These are phyloP conservation scores for Fusarium subglutinans DNA, from an alignment of 2,329 filamentous ascomycete species.

Conservation along the genomic window DNA sequence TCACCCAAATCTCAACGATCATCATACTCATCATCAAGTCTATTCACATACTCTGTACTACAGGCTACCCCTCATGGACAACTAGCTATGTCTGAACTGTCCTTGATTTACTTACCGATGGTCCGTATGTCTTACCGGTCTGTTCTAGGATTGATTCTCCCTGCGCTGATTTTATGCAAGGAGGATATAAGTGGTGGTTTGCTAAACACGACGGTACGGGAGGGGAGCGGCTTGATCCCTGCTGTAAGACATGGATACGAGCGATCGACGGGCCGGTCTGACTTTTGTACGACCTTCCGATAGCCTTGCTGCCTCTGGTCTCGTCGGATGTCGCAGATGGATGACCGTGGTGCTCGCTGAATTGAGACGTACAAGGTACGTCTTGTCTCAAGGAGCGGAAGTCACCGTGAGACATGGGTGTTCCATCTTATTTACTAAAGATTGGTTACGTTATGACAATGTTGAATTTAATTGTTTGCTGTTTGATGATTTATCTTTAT, in stretches of 20 bases:
- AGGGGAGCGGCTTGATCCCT: neutral
- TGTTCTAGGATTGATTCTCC: neutral
- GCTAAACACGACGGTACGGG: neutral
- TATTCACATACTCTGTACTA: fast-evolving
- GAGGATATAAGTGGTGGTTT: neutral
- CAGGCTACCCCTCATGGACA: neutral
- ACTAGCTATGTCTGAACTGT: neutral
- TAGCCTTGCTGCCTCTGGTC: fast-evolving
- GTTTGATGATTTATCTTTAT: neutral
- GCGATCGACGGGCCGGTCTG: neutral
- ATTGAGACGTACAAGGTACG: neutral
- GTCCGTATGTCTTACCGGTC: neutral
- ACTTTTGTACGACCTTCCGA: neutral
- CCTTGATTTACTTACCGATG: neutral
- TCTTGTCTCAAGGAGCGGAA: no score
- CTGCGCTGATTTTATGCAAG: neutral
- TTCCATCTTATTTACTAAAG: no score
- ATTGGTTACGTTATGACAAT: fast-evolving
- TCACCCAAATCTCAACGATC: no score
- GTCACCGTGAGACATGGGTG: no score
- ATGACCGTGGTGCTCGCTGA: fast-evolving
- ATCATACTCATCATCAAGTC: fast-evolving
- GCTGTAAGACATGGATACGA: neutral
- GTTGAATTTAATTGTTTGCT: fast-evolving
- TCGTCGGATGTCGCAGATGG: neutral